phyloP scores from a whole-genome alignment of 257 asterid genomes.

The Fraxinus anomala region DNA sequence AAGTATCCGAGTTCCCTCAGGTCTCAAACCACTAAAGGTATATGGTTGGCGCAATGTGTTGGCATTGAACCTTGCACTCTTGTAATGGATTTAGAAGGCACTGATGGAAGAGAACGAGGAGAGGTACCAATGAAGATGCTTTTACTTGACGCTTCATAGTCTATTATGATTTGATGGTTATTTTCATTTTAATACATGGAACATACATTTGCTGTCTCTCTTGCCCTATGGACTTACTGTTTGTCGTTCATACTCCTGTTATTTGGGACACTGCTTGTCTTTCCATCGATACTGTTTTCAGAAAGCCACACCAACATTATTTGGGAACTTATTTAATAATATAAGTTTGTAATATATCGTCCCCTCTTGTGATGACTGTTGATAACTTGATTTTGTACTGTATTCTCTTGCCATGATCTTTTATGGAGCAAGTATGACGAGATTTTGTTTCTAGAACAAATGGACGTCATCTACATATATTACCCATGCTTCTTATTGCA shows the following conservation, averaged over 20 bases:
- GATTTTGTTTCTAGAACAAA: not conserved
- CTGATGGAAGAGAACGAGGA: constrained; percentile 99
- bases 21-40: constrained; percentile 89
- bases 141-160: constrained; percentile 16
- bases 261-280: constrained; percentile 11
- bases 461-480: not conserved
- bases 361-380: not conserved
- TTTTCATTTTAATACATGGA: constrained; percentile 1
- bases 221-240: constrained; percentile 1
- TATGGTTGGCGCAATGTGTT: constrained; percentile 55
- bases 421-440: not conserved
- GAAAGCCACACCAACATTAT: constrained; percentile 19
- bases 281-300: constrained; percentile 8
- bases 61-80: constrained; percentile 70
- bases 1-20: constrained; percentile 37
- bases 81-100: constrained; percentile 98
- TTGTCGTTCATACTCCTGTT: not conserved
- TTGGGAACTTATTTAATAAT: constrained; percentile 15
- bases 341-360: constrained; percentile 3
- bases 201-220: not conserved
- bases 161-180: constrained; percentile 4
- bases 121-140: constrained; percentile 55
- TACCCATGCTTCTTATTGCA: not conserved
- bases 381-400: not conserved
- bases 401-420: not conserved